Evolutionary conservation across 352 stramenopile species (phyloP).

Genomic region (Pythium sukuiense): DNA sequence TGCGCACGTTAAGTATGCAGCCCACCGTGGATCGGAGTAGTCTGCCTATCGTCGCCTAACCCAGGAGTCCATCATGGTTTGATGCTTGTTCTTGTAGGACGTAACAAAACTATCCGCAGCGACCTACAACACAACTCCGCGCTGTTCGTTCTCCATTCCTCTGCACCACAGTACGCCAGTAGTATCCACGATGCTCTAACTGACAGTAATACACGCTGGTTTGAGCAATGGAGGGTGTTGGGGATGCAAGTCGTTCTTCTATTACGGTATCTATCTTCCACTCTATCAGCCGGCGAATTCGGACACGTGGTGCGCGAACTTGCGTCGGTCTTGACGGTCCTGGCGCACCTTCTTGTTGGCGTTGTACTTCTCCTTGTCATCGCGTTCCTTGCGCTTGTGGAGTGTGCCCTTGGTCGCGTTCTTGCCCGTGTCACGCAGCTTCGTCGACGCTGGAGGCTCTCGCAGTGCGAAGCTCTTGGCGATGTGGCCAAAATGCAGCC

Average conservation of each 20-base stretch:
- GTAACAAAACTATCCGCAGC: too few relatives aligned
- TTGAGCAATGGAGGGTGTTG: too few relatives aligned
- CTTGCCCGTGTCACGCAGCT: constrained; percentile 71
- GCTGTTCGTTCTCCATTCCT: too few relatives aligned
- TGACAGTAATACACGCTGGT: too few relatives aligned
- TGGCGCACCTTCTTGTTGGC: constrained; percentile 63
- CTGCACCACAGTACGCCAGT: too few relatives aligned
- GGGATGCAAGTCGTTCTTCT: background rate
- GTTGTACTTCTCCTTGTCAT: constrained; percentile 66
- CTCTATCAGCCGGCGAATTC: constrained; percentile 62
- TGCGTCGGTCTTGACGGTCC: constrained; percentile 56
- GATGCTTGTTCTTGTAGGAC: too few relatives aligned
- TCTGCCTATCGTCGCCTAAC: too few relatives aligned
- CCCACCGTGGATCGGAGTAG: too few relatives aligned
- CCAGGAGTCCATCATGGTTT: too few relatives aligned
- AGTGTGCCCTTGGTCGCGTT: constrained; percentile 81
- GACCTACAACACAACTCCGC: too few relatives aligned
- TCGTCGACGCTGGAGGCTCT: constrained; percentile 76
- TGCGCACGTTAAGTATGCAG: too few relatives aligned
- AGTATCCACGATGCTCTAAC: too few relatives aligned
- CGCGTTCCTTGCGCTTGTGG: constrained; percentile 78
- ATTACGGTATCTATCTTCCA: background rate
- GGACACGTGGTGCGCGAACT: constrained; percentile 70
- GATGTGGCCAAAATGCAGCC: constrained; percentile 93
- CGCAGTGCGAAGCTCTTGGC: constrained; percentile 92